phyloP scores from a whole-genome alignment of 2,329 filamentous ascomycete genomes.

The Septoria petroselini region DNA sequence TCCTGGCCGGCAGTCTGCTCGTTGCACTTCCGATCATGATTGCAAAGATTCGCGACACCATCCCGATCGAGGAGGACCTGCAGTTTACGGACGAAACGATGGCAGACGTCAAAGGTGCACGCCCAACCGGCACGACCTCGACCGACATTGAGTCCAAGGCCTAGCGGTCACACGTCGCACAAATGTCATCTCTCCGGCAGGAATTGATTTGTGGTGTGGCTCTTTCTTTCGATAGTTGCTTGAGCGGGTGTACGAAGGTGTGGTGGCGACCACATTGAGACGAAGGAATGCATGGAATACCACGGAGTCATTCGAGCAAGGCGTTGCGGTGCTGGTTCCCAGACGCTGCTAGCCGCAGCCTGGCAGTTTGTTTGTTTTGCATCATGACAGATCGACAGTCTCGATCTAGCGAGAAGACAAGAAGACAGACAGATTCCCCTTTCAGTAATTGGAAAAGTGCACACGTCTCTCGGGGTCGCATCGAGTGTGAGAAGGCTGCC shows the following conservation, averaged over 20 bases:
- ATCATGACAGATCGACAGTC: constrained; percentile 1
- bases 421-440: neutral
- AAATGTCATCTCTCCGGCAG: constrained; percentile 19
- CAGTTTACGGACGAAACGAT: constrained; percentile 80
- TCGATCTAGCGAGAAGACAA: neutral
- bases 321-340: constrained; percentile 2
- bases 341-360: constrained; percentile 8
- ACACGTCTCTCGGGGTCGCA: neutral
- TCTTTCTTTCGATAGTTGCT: constrained; percentile 5
- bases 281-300: constrained; percentile 4
- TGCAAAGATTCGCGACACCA: constrained; percentile 75
- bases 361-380: neutral
- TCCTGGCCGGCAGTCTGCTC: constrained; percentile 70
- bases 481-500: neutral
- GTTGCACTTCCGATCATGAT: constrained; percentile 77
- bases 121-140: constrained; percentile 17
- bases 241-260: constrained; percentile 10
- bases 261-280: constrained; percentile 1
- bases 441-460: neutral
- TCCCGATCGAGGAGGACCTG: constrained; percentile 76
- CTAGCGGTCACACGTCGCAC: constrained; percentile 16
- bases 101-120: constrained; percentile 58
- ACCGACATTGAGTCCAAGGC: constrained; percentile 18
- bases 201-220: constrained; percentile 10
- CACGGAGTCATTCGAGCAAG: constrained; percentile 1